phyloP scores from a whole-genome alignment of 768 basidiomycete species.

The Suillus hirtellus region DNA sequence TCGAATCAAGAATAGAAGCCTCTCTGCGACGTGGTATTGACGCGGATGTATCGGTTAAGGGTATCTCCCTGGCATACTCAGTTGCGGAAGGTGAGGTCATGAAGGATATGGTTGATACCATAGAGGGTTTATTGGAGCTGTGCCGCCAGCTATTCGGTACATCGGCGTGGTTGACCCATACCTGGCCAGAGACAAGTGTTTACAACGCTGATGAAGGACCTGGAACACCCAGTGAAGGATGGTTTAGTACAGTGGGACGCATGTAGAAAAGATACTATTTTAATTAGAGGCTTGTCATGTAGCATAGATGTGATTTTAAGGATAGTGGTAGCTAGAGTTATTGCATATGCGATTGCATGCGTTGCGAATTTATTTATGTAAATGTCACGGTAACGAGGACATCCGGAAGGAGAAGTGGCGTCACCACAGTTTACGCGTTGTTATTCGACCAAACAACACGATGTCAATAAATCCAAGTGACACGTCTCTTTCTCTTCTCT shows the following conservation, averaged over 20 bases:
- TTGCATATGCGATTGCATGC: not conserved
- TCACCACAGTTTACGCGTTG: conserved; percentile 6
- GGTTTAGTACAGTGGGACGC: conserved; percentile 34
- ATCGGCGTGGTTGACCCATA: conserved; percentile 40
- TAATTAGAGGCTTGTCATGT: not conserved
- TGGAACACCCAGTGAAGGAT: conserved; percentile 14
- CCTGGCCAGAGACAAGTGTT: not conserved
- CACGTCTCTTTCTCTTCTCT: not conserved
- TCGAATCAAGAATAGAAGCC: conserved; percentile 37
- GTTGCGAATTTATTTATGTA: too few species aligned
- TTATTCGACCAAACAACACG: conserved; percentile 1
- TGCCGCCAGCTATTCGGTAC: conserved; percentile 46
- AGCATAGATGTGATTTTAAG: not conserved
- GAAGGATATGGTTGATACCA: conserved; percentile 41
- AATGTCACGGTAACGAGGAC: not conserved
- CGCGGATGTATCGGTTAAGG: conserved; percentile 31
- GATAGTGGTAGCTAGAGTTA: conserved; percentile 9
- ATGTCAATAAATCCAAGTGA: not conserved
- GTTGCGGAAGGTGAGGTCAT: conserved; percentile 46
- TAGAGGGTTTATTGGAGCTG: conserved; percentile 42
- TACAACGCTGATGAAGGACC: conserved; percentile 5
- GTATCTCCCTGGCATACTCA: conserved; percentile 41
- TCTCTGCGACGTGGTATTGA: conserved; percentile 30
- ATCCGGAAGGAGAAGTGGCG: not conserved
- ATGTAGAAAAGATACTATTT: not conserved